These are phyloP conservation scores for Penicillium sp. DNA, from an alignment of 2,329 filamentous ascomycete species.

Conservation along the genomic window DNA sequence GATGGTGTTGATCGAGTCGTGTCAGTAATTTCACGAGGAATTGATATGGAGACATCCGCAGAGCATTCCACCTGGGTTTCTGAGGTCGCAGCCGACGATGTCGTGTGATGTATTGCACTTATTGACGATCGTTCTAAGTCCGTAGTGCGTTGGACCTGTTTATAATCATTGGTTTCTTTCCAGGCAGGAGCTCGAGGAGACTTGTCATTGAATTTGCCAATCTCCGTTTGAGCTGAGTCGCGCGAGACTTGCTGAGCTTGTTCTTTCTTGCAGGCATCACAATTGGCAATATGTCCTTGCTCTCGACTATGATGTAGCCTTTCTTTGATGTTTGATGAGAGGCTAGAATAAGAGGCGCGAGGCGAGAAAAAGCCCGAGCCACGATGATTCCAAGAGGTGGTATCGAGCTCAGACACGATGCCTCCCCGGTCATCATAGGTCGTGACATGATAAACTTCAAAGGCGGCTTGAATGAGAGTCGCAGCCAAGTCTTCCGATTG, in stretches of 20 bases:
- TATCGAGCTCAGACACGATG: constrained; percentile 42
- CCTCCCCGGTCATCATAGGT: constrained; percentile 41
- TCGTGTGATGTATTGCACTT: not conserved
- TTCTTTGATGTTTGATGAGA: constrained; percentile 28
- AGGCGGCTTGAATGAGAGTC: constrained; percentile 50
- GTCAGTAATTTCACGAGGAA: constrained; percentile 9
- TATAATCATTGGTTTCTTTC: not conserved
- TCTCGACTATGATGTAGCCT: constrained; percentile 25
- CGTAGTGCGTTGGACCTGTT: not conserved
- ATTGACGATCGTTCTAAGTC: constrained; percentile 2
- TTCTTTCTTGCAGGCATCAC: constrained; percentile 54
- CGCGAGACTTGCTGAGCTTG: constrained; percentile 30
- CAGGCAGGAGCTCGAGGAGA: constrained; percentile 2
- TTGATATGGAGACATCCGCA: not conserved
- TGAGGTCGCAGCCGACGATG: constrained; percentile 8
- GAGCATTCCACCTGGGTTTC: constrained; percentile 8
- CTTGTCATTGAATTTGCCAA: constrained; percentile 21
- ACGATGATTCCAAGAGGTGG: constrained; percentile 36
- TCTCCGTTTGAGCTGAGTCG: constrained; percentile 20
- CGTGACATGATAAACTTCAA: constrained; percentile 51
- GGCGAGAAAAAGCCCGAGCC: constrained; percentile 32
- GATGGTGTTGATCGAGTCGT: constrained; percentile 6
- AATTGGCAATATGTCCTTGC: constrained; percentile 53
- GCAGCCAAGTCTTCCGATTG: constrained; percentile 40
- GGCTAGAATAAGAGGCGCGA: constrained; percentile 24